Evolutionary conservation across 441 rosid genomes (phyloP).

Genomic region (Omphalea diandra): DNA sequence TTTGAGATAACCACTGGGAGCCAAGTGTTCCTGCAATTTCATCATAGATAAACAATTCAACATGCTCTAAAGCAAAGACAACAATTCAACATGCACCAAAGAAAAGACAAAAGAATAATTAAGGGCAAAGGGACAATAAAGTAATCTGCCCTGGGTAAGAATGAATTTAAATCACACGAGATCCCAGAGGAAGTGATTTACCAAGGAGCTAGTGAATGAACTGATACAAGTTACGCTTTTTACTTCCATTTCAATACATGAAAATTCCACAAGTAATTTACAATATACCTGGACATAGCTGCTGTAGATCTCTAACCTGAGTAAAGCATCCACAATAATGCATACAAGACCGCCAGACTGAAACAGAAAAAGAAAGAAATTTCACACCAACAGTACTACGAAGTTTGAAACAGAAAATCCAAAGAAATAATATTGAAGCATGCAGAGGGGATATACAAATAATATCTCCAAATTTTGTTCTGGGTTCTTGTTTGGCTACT

Average conservation of each 20-base stretch:
- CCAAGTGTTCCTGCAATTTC: conserved; percentile 79
- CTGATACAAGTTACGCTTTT: neutral
- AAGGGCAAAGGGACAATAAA: neutral
- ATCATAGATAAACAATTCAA: conserved; percentile 16
- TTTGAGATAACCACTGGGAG: conserved; percentile 77
- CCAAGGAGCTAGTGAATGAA: neutral
- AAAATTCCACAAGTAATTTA: conserved; percentile 3
- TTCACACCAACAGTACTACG: conserved; percentile 7
- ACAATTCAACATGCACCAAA: conserved; percentile 12
- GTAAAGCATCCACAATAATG: conserved; percentile 53
- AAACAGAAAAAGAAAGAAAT: conserved; percentile 17
- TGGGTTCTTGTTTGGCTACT: neutral
- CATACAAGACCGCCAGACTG: conserved; percentile 57
- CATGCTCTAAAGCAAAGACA: neutral
- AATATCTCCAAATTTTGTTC: neutral
- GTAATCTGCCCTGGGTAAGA: neutral
- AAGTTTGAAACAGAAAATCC: neutral
- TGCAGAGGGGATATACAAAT: too few species aligned
- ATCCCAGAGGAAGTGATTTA: neutral
- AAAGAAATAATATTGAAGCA: too few species aligned
- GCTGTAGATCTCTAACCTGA: conserved; percentile 62
- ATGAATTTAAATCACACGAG: neutral
- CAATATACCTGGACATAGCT: conserved; percentile 55
- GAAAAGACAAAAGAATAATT: conserved; percentile 1
- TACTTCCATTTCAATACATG: conserved; percentile 17